These are phyloP conservation scores for Pythium scleroteichum DNA, from an alignment of 352 stramenopile genomes.

Conservation along the genomic window DNA sequence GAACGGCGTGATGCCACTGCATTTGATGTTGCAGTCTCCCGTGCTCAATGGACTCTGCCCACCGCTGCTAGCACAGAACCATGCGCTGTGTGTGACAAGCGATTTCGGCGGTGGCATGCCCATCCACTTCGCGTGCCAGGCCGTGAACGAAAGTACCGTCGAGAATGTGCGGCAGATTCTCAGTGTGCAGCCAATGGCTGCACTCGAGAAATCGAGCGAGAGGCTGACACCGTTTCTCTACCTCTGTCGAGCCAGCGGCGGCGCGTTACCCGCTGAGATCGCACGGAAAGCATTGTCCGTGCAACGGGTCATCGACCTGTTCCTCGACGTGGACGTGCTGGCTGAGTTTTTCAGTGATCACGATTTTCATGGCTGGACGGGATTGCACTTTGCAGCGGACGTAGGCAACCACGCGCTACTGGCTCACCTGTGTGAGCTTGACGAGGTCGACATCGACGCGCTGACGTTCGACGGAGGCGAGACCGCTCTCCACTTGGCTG, in stretches of 20 bases:
- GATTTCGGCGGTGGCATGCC: conserved; percentile 50
- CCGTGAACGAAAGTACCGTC: conserved; percentile 45
- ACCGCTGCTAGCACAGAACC: conserved; percentile 34
- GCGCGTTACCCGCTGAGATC: not conserved
- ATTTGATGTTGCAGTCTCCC: conserved; percentile 51
- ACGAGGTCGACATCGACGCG: conserved; percentile 41
- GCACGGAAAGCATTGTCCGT: conserved; percentile 23
- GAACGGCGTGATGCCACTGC: conserved; percentile 51
- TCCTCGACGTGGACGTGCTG: conserved; percentile 65
- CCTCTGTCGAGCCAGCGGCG: conserved; percentile 39
- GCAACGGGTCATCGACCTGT: conserved; percentile 42
- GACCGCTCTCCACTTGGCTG: conserved; percentile 67
- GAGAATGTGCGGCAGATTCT: conserved; percentile 54
- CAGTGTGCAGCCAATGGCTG: conserved; percentile 32
- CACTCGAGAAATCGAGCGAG: conserved; percentile 36
- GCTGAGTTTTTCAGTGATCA: conserved; percentile 46
- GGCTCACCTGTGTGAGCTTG: conserved; percentile 31
- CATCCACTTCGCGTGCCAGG: conserved; percentile 67
- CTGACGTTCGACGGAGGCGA: conserved; percentile 36
- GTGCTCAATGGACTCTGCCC: conserved; percentile 54
- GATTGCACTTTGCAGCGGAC: conserved; percentile 52
- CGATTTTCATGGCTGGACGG: conserved; percentile 44
- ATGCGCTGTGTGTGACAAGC: conserved; percentile 37
- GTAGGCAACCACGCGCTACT: conserved; percentile 58
- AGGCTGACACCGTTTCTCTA: conserved; percentile 49